phyloP scores from a whole-genome alignment of 2,329 filamentous ascomycete genomes.

The Lomentospora prolificans region DNA sequence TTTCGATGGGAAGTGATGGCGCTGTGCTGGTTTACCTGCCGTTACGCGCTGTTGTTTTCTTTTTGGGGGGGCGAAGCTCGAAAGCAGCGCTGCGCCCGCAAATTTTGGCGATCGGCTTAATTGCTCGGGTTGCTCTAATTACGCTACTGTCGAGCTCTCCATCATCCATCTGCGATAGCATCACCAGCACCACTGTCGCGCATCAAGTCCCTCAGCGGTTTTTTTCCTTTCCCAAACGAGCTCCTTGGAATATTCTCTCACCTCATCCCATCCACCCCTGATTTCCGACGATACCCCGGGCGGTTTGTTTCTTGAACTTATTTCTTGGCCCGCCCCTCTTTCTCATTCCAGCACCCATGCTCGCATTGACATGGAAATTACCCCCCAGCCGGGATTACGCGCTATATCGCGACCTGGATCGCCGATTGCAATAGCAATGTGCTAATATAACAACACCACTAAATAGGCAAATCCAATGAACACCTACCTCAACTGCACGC shows the following conservation, averaged over 20 bases:
- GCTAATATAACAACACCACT: constrained; percentile 37
- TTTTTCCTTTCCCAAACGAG: too few relatives aligned
- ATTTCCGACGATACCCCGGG: neutral
- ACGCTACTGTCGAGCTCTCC: neutral
- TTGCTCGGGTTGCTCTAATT: neutral
- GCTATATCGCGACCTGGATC: constrained; percentile 15
- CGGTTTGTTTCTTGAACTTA: constrained; percentile 10
- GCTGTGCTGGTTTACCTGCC: too few relatives aligned
- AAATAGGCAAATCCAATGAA: constrained; percentile 83
- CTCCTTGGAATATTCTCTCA: neutral
- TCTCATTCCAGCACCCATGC: constrained; percentile 8
- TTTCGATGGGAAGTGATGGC: too few relatives aligned
- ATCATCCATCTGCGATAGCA: neutral
- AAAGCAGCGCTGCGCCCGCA: neutral
- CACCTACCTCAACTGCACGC: constrained; percentile 86
- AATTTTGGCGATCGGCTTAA: neutral
- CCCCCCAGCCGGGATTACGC: constrained; percentile 20
- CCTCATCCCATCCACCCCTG: neutral
- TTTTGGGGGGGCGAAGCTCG: constrained; percentile 4
- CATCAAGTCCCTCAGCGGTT: neutral
- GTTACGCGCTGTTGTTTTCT: constrained; percentile 9
- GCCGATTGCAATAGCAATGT: constrained; percentile 6
- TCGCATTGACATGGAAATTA: constrained; percentile 26
- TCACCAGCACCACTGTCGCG: neutral
- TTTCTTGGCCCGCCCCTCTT: constrained; percentile 5